A percentile compares a stretch with the other conserved stretches of the same genome.
These are phyloP conservation scores for Hordeum vulgare DNA, from an alignment of 176 grass and related monocot species.

Conservation along the genomic window MorexV3_pseudomolecules_assembly NC_058519.1:77964593-77965092, in stretches of 20 bases:
- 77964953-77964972: constrained; percentile 66
- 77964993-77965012: constrained; percentile 87
- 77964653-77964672: background rate
- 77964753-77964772: constrained; percentile 96
- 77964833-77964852: no score
- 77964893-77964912: constrained; percentile 71
- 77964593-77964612: background rate
- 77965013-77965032: constrained; percentile 18
- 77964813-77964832: background rate
- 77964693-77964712: constrained; percentile 67
- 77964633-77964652: background rate
- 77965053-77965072: background rate
- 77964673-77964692: constrained; percentile 77
- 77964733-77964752: constrained; percentile 87
- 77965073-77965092: background rate
- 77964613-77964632: background rate
- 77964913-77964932: constrained; percentile 73
- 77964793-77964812: background rate
- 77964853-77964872: no score
- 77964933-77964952: constrained; percentile 82
- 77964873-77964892: no score
- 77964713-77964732: constrained; percentile 69
- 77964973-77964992: constrained; percentile 67
- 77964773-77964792: constrained; percentile 30
- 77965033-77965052: background rate